Base-by-base conservation (phyloP, 1,139 yeast species). In the Geotrichum carabidarum region DNA sequence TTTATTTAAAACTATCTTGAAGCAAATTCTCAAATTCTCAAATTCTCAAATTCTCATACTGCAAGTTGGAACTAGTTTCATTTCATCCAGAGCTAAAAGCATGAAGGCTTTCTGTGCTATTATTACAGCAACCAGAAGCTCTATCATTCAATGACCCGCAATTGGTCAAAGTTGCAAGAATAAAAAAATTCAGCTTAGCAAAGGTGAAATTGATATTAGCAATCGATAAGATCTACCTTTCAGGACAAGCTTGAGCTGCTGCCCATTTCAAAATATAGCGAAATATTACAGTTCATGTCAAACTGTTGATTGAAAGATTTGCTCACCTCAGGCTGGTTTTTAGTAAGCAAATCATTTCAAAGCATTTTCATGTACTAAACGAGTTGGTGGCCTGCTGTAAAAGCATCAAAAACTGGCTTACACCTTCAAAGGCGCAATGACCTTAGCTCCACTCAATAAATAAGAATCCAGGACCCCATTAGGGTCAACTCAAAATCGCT, bases 371-470 rank as follows among this genome's bases (percentile, higher is more conserved):
- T 59, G 66, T 30, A 56, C 51, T 30, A 51, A 56, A 17, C 65
- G 65, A 48, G 58, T 58, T 9, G 68, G 65, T 46, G 68, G 68
- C 18, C 55, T 66, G 45, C 57, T 66, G 2, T 68, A 66, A 51
- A 69, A 69, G 2, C 69, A 66, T 48, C 60, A 64, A 27, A 65
- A 65, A 44, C 64, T 68, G 2, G 69, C 68, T 1, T 68, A 66
- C 44, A 67, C 69, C 8, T 60, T 64, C n/a, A 68, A 68, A 6
- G 65, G 69, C 45, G 55, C 60, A n/a, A 68, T 65, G 4, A 69
- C 68, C 4, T 47, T 55, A n/a, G 55, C 58, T 36, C 62, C 68
- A 1, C 52, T 66, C 17, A 55, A 58, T 7, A 48, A 37, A 15
- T 53, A 60, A 4, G 45, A 52, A 30, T 3, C 27, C 5, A 22